Evolutionary conservation across 2,329 filamentous ascomycete genomes (phyloP).

Genomic region (Diplodia mutila): DNA sequence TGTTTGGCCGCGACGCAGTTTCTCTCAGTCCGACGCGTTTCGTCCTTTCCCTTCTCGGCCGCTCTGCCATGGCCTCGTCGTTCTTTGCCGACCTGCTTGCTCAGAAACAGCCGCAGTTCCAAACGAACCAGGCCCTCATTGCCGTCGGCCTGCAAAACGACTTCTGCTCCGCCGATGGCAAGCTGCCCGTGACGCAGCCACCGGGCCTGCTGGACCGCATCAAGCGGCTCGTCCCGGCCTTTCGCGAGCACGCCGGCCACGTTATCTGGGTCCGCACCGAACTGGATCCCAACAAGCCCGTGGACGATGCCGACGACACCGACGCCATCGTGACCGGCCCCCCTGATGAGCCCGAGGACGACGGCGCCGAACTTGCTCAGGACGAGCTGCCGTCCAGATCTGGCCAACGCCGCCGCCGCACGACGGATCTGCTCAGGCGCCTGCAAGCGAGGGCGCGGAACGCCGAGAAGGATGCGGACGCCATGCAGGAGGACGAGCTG

Average conservation of each 20-base stretch:
- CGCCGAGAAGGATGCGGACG: background rate
- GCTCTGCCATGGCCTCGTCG: conserved; percentile 44
- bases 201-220: conserved; percentile 70
- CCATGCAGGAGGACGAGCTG: conserved; percentile 48
- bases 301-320: conserved; percentile 54
- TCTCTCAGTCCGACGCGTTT: background rate
- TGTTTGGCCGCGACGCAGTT: background rate
- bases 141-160: conserved; percentile 90
- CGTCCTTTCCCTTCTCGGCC: conserved; percentile 10
- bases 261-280: conserved; percentile 85
- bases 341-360: conserved; percentile 38
- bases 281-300: conserved; percentile 66
- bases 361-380: conserved; percentile 29
- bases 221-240: conserved; percentile 67
- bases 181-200: conserved; percentile 67
- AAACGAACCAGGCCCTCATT: conserved; percentile 71
- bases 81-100: conserved; percentile 45
- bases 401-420: conserved; percentile 36
- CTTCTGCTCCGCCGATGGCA: conserved; percentile 71
- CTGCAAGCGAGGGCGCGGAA: conserved; percentile 39
- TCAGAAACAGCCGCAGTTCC: conserved; percentile 55
- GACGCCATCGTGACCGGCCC: conserved; percentile 49
- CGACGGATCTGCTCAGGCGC: conserved; percentile 43
- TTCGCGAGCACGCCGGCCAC: conserved; percentile 68
- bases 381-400: conserved; percentile 40